Percentiles rank a stretch among this genome's conserved stretches.
These are phyloP conservation scores for Aristolochia contorta DNA, from an alignment of 164 flowering plant species.

Conservation along the genomic window DNA sequence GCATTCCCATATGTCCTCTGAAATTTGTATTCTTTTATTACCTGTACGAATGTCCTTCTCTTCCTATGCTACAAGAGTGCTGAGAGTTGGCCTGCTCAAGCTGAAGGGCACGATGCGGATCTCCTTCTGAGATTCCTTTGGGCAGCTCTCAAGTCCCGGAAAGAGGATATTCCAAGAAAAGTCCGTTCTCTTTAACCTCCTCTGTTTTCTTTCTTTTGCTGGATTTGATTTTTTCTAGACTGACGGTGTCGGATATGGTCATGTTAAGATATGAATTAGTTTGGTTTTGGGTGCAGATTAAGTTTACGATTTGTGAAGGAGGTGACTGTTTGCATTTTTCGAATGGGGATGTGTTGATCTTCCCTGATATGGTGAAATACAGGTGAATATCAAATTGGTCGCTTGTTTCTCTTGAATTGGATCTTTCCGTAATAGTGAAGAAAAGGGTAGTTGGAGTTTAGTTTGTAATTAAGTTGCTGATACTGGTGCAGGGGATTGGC, in stretches of 20 bases:
- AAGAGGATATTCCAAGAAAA: conserved; percentile 29
- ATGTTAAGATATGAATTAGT: background rate
- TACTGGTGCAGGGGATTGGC: conserved; percentile 49
- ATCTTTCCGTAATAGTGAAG: too few relatives aligned
- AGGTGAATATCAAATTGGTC: conserved; percentile 27
- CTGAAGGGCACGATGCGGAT: conserved; percentile 50
- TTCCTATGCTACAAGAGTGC: conserved; percentile 69
- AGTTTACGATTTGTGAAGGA: conserved; percentile 63
- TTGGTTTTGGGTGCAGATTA: conserved; percentile 34
- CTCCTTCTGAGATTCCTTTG: conserved; percentile 52
- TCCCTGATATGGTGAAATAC: conserved; percentile 84
- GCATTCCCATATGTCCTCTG: too few relatives aligned
- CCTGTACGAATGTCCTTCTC: conserved; percentile 68
- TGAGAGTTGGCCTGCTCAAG: conserved; percentile 55
- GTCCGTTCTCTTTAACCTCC: background rate
- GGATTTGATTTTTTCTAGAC: background rate
- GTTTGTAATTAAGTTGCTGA: background rate
- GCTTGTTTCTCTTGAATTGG: background rate
- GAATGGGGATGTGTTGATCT: conserved; percentile 74
- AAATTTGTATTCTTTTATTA: too few relatives aligned
- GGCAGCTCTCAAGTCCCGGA: conserved; percentile 47
- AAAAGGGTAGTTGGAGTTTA: too few relatives aligned
- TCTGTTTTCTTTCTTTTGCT: background rate
- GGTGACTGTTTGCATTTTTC: conserved; percentile 34
- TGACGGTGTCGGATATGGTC: background rate